Conservation (phyloP, 1,284 basidiomycete genomes). For the Lentinus polychrous region DNA sequence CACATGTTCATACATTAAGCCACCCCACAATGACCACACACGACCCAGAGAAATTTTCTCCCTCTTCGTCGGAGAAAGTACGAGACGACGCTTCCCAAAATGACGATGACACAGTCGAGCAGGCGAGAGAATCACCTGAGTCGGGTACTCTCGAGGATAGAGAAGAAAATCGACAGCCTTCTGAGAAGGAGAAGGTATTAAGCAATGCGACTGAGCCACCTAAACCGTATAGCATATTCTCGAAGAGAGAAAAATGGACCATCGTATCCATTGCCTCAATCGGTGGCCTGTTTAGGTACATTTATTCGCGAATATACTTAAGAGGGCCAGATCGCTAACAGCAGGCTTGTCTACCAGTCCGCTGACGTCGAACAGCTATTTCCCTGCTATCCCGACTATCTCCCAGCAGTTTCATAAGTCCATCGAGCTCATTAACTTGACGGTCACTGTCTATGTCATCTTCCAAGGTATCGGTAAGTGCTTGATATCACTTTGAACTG, state of each 20-base stretch:
- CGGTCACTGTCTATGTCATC: slow-evolving; percentile 75
- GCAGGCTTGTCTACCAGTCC: slow-evolving; percentile 36
- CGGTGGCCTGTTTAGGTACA: slow-evolving; percentile 57
- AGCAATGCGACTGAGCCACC: slow-evolving; percentile 12
- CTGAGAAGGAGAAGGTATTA: no score
- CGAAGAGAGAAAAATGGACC: slow-evolving; percentile 55
- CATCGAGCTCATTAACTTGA: slow-evolving; percentile 66
- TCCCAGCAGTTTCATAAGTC: slow-evolving; percentile 55
- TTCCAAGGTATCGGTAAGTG: slow-evolving; percentile 65
- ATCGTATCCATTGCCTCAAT: slow-evolving; percentile 53
- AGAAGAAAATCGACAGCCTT: no score
- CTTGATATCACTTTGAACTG: not conserved
- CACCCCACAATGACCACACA: no score
- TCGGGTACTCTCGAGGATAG: no score
- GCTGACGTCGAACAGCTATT: slow-evolving; percentile 69
- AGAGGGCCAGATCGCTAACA: not conserved
- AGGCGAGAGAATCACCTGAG: no score
- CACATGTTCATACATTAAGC: no score
- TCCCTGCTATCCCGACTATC: slow-evolving; percentile 70
- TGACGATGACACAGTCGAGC: no score
- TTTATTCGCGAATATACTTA: not conserved
- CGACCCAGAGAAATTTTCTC: no score
- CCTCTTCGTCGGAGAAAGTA: no score
- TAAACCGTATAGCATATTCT: slow-evolving; percentile 48
- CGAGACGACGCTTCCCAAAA: no score